Percentiles rank a stretch among this genome's conserved stretches.
These are phyloP conservation scores for Arabidopsis hybrid DNA, from an alignment of 441 rosid species.

Conservation along the genomic window DNA sequence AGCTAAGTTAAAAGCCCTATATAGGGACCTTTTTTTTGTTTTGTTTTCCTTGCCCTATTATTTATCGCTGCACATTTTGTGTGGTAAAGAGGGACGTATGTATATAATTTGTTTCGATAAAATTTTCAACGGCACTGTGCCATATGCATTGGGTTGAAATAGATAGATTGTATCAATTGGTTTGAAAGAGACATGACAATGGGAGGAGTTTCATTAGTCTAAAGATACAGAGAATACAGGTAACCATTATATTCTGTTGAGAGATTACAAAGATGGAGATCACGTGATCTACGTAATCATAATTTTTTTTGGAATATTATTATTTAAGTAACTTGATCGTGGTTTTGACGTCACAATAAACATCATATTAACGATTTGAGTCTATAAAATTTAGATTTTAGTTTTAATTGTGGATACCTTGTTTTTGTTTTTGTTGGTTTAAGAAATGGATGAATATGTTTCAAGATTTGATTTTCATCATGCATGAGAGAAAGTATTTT, in stretches of 20 bases:
- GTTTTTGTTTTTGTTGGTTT: not conserved
- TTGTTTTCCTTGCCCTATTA: not conserved
- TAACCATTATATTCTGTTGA: constrained; percentile 31
- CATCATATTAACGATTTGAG: not conserved
- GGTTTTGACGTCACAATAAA: constrained; percentile 13
- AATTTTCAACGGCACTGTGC: constrained; percentile 27
- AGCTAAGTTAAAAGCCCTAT: not conserved
- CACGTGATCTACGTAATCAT: constrained; percentile 30
- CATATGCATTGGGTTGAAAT: constrained; percentile 28
- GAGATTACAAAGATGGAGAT: constrained; percentile 22
- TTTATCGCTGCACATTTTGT: not conserved
- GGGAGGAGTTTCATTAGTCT: constrained; percentile 22
- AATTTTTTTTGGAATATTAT: not conserved
- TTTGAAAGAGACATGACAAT: constrained; percentile 37
- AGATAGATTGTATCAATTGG: constrained; percentile 30
- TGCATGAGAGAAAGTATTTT: too few relatives aligned
- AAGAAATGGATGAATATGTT: too few relatives aligned
- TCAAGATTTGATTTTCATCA: too few relatives aligned
- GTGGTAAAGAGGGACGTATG: not conserved
- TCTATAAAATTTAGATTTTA: not conserved
- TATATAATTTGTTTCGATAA: constrained; percentile 2
- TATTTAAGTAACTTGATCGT: constrained; percentile 10
- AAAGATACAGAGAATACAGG: constrained; percentile 17
- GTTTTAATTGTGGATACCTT: not conserved
- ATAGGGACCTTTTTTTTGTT: not conserved